These are phyloP conservation scores for Platanthera zijinensis DNA, from an alignment of 106 monocot genomes.

Conservation along the genomic window DNA sequence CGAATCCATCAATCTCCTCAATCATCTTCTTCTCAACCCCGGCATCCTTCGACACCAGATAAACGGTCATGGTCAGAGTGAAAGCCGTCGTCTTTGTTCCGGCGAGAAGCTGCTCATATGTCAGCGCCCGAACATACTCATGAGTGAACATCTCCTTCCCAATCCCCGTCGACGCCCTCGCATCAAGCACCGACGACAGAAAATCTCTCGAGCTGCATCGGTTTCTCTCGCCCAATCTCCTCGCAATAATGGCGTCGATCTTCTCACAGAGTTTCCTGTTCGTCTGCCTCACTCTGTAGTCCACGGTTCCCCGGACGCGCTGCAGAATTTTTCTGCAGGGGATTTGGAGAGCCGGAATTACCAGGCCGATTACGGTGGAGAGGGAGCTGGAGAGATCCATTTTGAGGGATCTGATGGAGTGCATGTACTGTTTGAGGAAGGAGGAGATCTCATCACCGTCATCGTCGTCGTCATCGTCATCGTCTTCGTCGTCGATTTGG, in stretches of 20 bases:
- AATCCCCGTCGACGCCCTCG: slow-evolving; percentile 26
- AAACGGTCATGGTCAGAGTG: slow-evolving; percentile 51
- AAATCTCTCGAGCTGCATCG: slow-evolving; percentile 27
- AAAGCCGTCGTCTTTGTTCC: slow-evolving; percentile 75
- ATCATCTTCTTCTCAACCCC: slow-evolving; percentile 68
- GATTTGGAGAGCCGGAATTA: slow-evolving; percentile 41
- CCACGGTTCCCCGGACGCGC: slow-evolving; percentile 42
- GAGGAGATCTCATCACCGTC: slow-evolving; percentile 16
- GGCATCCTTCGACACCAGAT: slow-evolving; percentile 62
- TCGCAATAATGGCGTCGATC: slow-evolving; percentile 39
- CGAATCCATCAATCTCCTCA: slow-evolving; percentile 63
- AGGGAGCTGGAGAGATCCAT: slow-evolving; percentile 71
- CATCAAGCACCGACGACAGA: slow-evolving; percentile 49
- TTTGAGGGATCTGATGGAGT: slow-evolving; percentile 52
- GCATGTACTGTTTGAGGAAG: slow-evolving; percentile 54
- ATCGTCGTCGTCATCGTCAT: not conserved
- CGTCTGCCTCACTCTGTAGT: slow-evolving; percentile 30
- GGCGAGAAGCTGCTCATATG: slow-evolving; percentile 87
- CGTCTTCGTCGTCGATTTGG: not conserved
- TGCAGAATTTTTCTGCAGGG: slow-evolving; percentile 35
- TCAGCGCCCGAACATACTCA: slow-evolving; percentile 55
- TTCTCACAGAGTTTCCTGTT: slow-evolving; percentile 31
- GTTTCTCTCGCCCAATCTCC: slow-evolving; percentile 15
- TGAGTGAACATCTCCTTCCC: slow-evolving; percentile 38
- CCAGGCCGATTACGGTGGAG: slow-evolving; percentile 50